Percentiles rank a stretch among this genome's conserved stretches.
Conservation (phyloP, 2,329 filamentous ascomycete genomes). For the Xylaria sp. region DNA sequence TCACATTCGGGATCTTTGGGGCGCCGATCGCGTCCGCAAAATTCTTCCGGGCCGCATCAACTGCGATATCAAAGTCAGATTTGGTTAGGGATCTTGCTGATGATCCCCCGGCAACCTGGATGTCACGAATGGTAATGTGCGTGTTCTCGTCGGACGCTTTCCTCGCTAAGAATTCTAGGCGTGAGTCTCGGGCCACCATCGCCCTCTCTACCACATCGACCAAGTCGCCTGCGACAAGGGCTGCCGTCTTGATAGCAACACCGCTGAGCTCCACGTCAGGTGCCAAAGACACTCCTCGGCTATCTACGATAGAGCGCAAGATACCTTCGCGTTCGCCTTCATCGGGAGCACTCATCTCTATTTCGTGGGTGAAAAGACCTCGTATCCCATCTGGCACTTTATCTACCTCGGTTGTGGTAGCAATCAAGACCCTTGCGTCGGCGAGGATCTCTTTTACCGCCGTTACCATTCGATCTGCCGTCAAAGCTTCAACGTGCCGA, state of each 20-base stretch:
- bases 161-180: constrained; percentile 77
- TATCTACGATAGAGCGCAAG: constrained; percentile 79
- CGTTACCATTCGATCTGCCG: constrained; percentile 87
- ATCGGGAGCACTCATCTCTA: constrained; percentile 93
- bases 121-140: constrained; percentile 76
- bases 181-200: constrained; percentile 77
- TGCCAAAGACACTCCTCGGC: constrained; percentile 80
- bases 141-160: constrained; percentile 54
- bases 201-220: constrained; percentile 95
- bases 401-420: constrained; percentile 94
- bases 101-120: constrained; percentile 88
- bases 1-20: constrained; percentile 96
- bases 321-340: constrained; percentile 93
- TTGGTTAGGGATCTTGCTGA: constrained; percentile 82
- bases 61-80: constrained; percentile 88
- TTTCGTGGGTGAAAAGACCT: constrained; percentile 92
- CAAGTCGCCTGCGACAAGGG: constrained; percentile 91
- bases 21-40: constrained; percentile 98
- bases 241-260: constrained; percentile 94
- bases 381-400: constrained; percentile 92
- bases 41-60: constrained; percentile 95
- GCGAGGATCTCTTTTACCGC: constrained; percentile 85
- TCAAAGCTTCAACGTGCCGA: constrained; percentile 89
- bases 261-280: constrained; percentile 84
- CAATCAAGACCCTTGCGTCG: constrained; percentile 85